phyloP scores from a whole-genome alignment of 73 alveolate species.

The Paramecium pentaurelia region DNA sequence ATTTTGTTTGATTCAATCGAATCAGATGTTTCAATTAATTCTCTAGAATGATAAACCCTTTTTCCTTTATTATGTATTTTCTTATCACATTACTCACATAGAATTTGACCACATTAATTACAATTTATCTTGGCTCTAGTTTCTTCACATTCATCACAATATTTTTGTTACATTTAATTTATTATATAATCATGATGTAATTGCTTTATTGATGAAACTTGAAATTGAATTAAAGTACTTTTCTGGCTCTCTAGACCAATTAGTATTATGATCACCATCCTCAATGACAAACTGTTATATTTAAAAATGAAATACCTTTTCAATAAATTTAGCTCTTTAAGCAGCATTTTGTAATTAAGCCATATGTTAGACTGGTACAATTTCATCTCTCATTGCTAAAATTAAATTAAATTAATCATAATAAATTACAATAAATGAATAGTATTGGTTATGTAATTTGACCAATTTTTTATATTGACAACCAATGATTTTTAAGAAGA shows the following conservation, averaged over 20 bases:
- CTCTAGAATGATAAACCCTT: slow-evolving; percentile 63
- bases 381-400: slow-evolving; percentile 83
- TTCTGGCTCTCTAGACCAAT: slow-evolving; percentile 55
- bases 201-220: background rate
- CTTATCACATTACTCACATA: slow-evolving; percentile 66
- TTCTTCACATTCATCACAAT: slow-evolving; percentile 80
- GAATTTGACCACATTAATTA: slow-evolving; percentile 66
- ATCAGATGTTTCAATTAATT: background rate
- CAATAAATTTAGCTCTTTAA: slow-evolving; percentile 64
- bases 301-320: background rate
- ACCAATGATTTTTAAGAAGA: slow-evolving; percentile 85
- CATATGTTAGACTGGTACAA: slow-evolving; percentile 81
- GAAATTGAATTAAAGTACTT: slow-evolving; percentile 2
- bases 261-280: slow-evolving; percentile 66
- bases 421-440: slow-evolving; percentile 68
- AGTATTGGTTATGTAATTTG: slow-evolving; percentile 56
- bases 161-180: background rate
- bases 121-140: slow-evolving; percentile 63
- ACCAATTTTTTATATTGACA: slow-evolving; percentile 72
- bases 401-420: slow-evolving; percentile 71
- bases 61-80: slow-evolving; percentile 77
- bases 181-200: background rate
- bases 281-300: slow-evolving; percentile 24
- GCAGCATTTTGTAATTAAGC: slow-evolving; percentile 71
- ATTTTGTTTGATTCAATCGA: background rate